Percentiles rank a stretch among this genome's conserved stretches.
These are phyloP conservation scores for Cerioporus squamosus DNA, from an alignment of 1,284 basidiomycete genomes.

Conservation along the genomic window DNA sequence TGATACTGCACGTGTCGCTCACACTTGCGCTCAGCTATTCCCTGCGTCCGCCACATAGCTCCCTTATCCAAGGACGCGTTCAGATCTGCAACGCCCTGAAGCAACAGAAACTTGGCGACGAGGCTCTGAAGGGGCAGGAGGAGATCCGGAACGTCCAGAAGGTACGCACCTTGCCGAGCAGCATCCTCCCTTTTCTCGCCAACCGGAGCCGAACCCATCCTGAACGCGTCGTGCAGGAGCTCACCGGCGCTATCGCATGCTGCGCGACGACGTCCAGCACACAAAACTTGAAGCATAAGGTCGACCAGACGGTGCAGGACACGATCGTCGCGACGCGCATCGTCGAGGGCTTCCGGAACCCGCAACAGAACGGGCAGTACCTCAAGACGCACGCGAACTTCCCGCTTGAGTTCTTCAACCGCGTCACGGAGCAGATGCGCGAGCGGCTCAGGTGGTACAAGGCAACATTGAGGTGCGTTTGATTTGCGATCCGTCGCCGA, in stretches of 20 bases:
- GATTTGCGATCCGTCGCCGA: background rate
- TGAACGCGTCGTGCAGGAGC: conserved; percentile 46
- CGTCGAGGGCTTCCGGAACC: conserved; percentile 75
- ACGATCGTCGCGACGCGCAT: conserved; percentile 74
- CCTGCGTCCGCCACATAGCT: conserved; percentile 40
- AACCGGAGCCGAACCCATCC: background rate
- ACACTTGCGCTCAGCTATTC: background rate
- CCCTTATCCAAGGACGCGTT: conserved; percentile 75
- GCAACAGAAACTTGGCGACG: conserved; percentile 74
- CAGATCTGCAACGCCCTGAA: conserved; percentile 81
- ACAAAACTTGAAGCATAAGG: conserved; percentile 72
- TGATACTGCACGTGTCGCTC: conserved; percentile 4
- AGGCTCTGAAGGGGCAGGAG: conserved; percentile 73
- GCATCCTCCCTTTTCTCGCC: background rate
- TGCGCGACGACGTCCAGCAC: conserved; percentile 67
- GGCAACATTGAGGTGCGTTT: conserved; percentile 70
- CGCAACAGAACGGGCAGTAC: conserved; percentile 67
- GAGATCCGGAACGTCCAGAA: conserved; percentile 68
- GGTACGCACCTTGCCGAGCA: conserved; percentile 42
- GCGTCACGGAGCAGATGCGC: conserved; percentile 73
- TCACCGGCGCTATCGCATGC: conserved; percentile 65
- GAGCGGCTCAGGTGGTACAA: conserved; percentile 78
- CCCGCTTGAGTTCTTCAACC: conserved; percentile 83
- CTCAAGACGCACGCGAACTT: conserved; percentile 78
- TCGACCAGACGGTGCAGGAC: conserved; percentile 77